phyloP scores from a whole-genome alignment of 169 alveolate genomes.

The Eimeria acervulina region DNA sequence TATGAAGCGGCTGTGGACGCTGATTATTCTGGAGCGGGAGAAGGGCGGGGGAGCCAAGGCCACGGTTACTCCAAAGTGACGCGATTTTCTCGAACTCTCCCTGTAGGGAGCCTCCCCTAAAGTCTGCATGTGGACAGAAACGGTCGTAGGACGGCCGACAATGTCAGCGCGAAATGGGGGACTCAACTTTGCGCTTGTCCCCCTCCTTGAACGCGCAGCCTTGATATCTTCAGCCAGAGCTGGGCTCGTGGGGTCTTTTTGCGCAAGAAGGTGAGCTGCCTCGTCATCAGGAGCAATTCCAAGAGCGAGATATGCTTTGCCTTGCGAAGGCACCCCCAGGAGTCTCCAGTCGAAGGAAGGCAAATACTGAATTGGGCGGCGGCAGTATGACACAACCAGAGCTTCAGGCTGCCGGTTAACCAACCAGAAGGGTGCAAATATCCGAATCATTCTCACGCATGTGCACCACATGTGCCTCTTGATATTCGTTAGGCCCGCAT shows the following conservation, averaged over 20 bases:
- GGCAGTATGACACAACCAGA: constrained; percentile 60
- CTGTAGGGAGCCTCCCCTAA: neutral
- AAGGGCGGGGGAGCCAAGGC: constrained; percentile 84
- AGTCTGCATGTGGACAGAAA: constrained; percentile 33
- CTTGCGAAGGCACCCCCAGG: constrained; percentile 70
- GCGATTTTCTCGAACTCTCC: neutral
- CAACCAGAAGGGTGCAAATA: constrained; percentile 78
- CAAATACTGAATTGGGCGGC: constrained; percentile 61
- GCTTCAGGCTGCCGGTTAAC: constrained; percentile 81
- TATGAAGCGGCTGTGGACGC: constrained; percentile 79
- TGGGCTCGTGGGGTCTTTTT: neutral
- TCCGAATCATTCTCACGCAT: constrained; percentile 64
- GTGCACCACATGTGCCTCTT: constrained; percentile 81
- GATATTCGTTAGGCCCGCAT: constrained; percentile 20
- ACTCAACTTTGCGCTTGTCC: constrained; percentile 21
- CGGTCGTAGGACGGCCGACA: constrained; percentile 78
- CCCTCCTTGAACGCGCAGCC: constrained; percentile 34
- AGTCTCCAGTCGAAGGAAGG: constrained; percentile 74
- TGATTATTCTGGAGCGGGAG: constrained; percentile 78
- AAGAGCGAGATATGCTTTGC: constrained; percentile 45
- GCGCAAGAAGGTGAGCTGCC: constrained; percentile 1
- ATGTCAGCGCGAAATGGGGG: constrained; percentile 74
- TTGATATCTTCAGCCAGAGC: constrained; percentile 34
- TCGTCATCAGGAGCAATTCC: constrained; percentile 71
- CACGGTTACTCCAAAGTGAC: constrained; percentile 67